Conservation (phyloP, 345 rosid species). For the Heritiera fomes region DNA sequence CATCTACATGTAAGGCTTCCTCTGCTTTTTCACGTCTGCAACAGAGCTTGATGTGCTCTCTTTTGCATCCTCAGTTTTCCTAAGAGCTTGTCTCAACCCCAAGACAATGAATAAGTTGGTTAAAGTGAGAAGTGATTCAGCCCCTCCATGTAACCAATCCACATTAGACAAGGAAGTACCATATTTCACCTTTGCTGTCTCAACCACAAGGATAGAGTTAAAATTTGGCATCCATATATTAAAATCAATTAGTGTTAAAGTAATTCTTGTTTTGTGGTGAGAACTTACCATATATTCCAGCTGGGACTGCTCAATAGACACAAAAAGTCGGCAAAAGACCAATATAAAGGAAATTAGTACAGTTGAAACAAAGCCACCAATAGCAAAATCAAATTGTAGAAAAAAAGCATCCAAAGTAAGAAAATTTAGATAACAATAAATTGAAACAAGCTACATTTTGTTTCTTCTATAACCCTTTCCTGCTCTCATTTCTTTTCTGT, state of each 20-base stretch:
- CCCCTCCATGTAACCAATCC: slow-evolving; percentile 96
- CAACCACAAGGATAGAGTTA: slow-evolving; percentile 20
- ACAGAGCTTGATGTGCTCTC: slow-evolving; percentile 28
- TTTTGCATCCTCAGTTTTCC: slow-evolving; percentile 39
- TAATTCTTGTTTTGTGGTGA: slow-evolving; percentile 18
- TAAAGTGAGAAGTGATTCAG: slow-evolving; percentile 81
- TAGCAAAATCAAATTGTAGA: neutral
- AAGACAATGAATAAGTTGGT: slow-evolving; percentile 84
- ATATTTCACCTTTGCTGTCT: slow-evolving; percentile 79
- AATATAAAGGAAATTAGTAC: slow-evolving; percentile 29
- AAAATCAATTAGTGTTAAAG: neutral
- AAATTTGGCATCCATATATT: neutral
- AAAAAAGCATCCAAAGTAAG: neutral
- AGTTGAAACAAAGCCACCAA: slow-evolving; percentile 25
- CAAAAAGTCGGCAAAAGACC: slow-evolving; percentile 22
- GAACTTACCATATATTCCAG: slow-evolving; percentile 78
- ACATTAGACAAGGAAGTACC: slow-evolving; percentile 90
- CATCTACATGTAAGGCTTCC: slow-evolving; percentile 39
- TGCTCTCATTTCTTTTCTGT: neutral
- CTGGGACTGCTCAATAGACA: slow-evolving; percentile 65
- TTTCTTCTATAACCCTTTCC: neutral
- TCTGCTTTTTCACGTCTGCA: slow-evolving; percentile 29
- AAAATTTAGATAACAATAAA: slow-evolving; percentile 3
- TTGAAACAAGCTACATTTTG: neutral
- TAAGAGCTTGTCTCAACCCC: slow-evolving; percentile 82